Evolutionary conservation across 176 grass and related monocot species (phyloP), one percentile per base, ranked within the genome.

Genomic region (Poa pratensis): DNA sequence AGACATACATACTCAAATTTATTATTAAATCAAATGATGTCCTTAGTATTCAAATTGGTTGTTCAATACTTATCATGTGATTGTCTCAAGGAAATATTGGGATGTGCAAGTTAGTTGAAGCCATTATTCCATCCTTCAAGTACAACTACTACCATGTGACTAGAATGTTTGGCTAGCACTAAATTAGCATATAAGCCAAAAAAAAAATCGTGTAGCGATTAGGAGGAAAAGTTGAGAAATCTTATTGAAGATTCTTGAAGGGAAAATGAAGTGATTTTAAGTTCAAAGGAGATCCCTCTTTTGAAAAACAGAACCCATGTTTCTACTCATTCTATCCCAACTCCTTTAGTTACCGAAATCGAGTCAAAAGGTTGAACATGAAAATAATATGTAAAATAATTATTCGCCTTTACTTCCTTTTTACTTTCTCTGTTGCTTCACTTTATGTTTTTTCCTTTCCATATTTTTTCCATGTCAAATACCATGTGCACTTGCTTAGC

Each of bases 231-330:
- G 53, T 32, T 32, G 54, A 15, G 6, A 63, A 75, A 42, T 22
- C 54, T 62, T 49, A 40, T 5, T 50, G 40, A 62, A 71, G 45
- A 50, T 43, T 43, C 83, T 82, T 89, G 52, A 76, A 86, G 83
- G 71, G 88, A 74, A 77, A 81, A 53, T 0, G 4, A 89, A 86
- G 79, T 78, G 61, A 82, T 64, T 55, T 80, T 19, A 78, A 35
- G 20, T 10, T 63, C 24, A 57, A 82, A 54, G 55, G 24, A 73
- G 34, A 65, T 24, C 4, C 16, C 5, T 22, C 46, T 64, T 49
- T 63, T 15, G 7, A 4, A 65, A 83, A 65, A 64, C 2, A 63
- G 3, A 64, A 77, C 53, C 23, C 20, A 3, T 71, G 42, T 70
- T 32, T 78, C 0, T 5, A 23, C 24, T 11, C 30, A 4, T 73